phyloP scores from a whole-genome alignment of 1,139 yeast species.

The Chernovozyma sophiae-reginae region DNA sequence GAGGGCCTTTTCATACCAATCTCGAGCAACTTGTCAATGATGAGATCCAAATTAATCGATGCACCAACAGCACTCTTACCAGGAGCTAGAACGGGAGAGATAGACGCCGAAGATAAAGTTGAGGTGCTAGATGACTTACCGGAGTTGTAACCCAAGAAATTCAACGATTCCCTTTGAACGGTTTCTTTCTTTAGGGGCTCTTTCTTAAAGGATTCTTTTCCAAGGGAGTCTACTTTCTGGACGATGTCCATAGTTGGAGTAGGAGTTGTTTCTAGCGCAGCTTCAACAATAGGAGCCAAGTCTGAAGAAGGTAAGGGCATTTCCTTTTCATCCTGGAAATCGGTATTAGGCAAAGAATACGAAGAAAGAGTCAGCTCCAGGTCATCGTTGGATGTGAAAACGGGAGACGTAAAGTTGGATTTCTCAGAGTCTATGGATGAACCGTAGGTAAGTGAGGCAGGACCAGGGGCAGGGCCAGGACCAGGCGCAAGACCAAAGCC shows the following conservation, averaged over 20 bases:
- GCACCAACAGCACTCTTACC: background rate
- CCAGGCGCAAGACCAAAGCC: background rate
- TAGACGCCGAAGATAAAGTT: constrained; percentile 7
- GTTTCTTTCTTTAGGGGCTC: background rate
- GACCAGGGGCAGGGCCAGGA: background rate
- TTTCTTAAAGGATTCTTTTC: background rate
- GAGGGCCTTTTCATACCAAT: constrained; percentile 30
- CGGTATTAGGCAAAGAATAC: constrained; percentile 11
- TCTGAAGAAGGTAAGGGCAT: constrained; percentile 3
- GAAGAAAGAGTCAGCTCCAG: constrained; percentile 40
- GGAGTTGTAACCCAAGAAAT: constrained; percentile 8
- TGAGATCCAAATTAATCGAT: constrained; percentile 39
- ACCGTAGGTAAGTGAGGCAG: constrained; percentile 10
- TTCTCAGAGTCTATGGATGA: constrained; percentile 41
- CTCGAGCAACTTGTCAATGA: constrained; percentile 51
- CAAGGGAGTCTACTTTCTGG: too few relatives aligned
- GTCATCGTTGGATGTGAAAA: constrained; percentile 39
- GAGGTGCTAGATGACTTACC: constrained; percentile 19
- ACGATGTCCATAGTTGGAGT: too few relatives aligned
- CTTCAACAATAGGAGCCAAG: constrained; percentile 43
- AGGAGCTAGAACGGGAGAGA: constrained; percentile 21
- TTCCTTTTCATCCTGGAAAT: constrained; percentile 3
- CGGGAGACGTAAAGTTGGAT: constrained; percentile 30
- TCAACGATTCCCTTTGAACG: background rate
- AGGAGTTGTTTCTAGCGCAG: constrained; percentile 34